phyloP scores from a whole-genome alignment of 371 early-diverging fungal species.

The Chytridiales sp. region DNA sequence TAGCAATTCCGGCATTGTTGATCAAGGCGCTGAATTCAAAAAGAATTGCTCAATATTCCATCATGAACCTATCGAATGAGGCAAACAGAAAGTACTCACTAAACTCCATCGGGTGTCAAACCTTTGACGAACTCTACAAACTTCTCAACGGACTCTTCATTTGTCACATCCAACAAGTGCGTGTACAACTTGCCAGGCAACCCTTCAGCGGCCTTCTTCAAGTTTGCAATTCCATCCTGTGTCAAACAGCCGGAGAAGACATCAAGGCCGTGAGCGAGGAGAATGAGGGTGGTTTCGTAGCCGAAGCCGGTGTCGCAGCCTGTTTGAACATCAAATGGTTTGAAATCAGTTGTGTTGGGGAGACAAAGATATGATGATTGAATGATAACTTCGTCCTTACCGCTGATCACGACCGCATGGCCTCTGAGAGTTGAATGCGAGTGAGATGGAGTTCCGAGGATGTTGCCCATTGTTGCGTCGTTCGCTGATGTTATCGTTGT shows the following conservation, averaged over 20 bases:
- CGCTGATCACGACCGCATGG: too few relatives aligned
- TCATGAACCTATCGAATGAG: neutral
- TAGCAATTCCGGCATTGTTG: conserved; percentile 33
- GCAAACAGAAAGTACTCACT: neutral
- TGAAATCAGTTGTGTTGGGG: too few relatives aligned
- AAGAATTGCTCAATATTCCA: too few relatives aligned
- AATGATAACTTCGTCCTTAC: too few relatives aligned
- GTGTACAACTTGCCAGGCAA: conserved; percentile 15
- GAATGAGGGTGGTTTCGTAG: conserved; percentile 15
- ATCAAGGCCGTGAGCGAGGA: conserved; percentile 15
- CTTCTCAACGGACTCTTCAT: conserved; percentile 19
- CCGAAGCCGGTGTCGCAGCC: conserved; percentile 41
- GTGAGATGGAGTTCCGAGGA: too few relatives aligned
- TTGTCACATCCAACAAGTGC: conserved; percentile 28
- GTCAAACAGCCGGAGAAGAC: conserved; percentile 33
- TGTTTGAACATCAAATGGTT: too few relatives aligned
- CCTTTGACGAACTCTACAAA: conserved; percentile 6
- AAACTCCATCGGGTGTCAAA: conserved; percentile 19
- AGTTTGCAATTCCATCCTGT: neutral
- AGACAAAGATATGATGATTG: too few relatives aligned
- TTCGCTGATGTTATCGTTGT: too few relatives aligned
- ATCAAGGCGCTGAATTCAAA: conserved; percentile 14
- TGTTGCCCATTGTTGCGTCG: too few relatives aligned
- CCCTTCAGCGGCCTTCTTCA: neutral
- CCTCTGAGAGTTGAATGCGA: too few relatives aligned